A percentile compares a stretch with the other conserved stretches of the same genome.
Evolutionary conservation across 768 basidiomycete species (phyloP).

Genomic region (Crepidotus variabilis): DNA sequence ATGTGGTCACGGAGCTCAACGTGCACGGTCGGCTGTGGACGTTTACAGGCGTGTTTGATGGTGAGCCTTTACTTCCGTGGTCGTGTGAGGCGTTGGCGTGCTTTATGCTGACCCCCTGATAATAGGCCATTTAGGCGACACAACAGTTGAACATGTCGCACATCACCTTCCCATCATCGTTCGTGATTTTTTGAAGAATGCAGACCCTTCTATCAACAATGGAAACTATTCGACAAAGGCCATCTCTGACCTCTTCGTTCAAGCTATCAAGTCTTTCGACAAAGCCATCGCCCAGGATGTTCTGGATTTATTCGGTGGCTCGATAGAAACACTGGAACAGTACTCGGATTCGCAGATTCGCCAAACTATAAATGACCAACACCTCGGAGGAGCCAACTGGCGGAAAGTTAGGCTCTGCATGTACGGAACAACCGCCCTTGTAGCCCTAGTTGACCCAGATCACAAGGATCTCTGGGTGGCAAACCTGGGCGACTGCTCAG

Average conservation of each 20-base stretch:
- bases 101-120: constrained; percentile 6
- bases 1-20: constrained; percentile 53
- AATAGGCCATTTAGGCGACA: constrained; percentile 64
- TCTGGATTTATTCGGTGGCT: constrained; percentile 56
- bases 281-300: constrained; percentile 66
- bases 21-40: constrained; percentile 56
- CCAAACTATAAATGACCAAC: constrained; percentile 60
- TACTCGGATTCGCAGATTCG: constrained; percentile 57
- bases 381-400: constrained; percentile 54
- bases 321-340: constrained; percentile 40
- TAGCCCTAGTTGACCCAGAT: constrained; percentile 68
- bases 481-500: constrained; percentile 79
- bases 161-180: constrained; percentile 67
- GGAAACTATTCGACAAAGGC: constrained; percentile 40
- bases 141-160: constrained; percentile 66
- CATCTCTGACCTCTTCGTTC: constrained; percentile 54
- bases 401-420: constrained; percentile 67
- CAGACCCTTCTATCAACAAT: constrained; percentile 33
- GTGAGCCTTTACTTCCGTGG: constrained; percentile 28
- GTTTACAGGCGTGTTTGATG: constrained; percentile 71
- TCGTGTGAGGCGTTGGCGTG: not conserved
- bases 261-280: constrained; percentile 59
- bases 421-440: constrained; percentile 76
- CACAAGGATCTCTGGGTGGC: constrained; percentile 73
- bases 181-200: constrained; percentile 50